These are phyloP conservation scores for Schizophyllum amplum DNA, from an alignment of 1,284 basidiomycete species.

Conservation along the genomic window DNA sequence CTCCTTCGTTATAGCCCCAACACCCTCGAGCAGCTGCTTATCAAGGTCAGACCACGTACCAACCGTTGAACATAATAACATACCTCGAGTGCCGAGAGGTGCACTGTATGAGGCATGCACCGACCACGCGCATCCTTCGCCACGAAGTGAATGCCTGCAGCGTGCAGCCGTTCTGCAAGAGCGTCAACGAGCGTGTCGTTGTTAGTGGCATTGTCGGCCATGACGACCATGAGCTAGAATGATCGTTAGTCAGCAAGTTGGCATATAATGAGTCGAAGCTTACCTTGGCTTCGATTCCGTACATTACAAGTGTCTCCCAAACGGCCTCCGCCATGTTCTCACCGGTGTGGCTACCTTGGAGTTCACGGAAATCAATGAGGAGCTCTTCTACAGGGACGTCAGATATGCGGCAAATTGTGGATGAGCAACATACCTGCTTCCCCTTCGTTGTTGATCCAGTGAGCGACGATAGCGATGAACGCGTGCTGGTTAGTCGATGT, in stretches of 20 bases:
- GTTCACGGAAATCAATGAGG: slow-evolving; percentile 24
- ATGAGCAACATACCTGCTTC: slow-evolving; percentile 6
- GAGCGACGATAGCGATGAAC: slow-evolving; percentile 19
- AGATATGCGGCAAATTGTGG: not conserved
- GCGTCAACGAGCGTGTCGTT: slow-evolving; percentile 20
- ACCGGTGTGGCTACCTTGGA: slow-evolving; percentile 22
- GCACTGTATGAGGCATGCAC: slow-evolving; percentile 24
- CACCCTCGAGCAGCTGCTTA: slow-evolving; percentile 20
- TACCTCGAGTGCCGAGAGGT: slow-evolving; percentile 24
- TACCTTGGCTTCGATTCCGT: slow-evolving; percentile 16
- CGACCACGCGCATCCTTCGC: slow-evolving; percentile 10
- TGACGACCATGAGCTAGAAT: slow-evolving; percentile 15
- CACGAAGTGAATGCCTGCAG: slow-evolving; percentile 11
- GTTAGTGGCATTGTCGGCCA: slow-evolving; percentile 23
- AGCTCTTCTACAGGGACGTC: slow-evolving; percentile 26
- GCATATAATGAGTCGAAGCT: not conserved
- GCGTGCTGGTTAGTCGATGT: slow-evolving; percentile 17
- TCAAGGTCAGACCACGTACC: not conserved
- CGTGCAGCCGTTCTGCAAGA: slow-evolving; percentile 5
- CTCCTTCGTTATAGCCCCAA: slow-evolving; percentile 17
- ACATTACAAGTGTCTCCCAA: slow-evolving; percentile 19
- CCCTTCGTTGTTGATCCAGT: slow-evolving; percentile 15
- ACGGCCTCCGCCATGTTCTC: slow-evolving; percentile 25
- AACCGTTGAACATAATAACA: not conserved
- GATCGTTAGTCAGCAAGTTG: not conserved